phyloP scores from a whole-genome alignment of 257 asterid species.

The Nicotiana otophora region DNA sequence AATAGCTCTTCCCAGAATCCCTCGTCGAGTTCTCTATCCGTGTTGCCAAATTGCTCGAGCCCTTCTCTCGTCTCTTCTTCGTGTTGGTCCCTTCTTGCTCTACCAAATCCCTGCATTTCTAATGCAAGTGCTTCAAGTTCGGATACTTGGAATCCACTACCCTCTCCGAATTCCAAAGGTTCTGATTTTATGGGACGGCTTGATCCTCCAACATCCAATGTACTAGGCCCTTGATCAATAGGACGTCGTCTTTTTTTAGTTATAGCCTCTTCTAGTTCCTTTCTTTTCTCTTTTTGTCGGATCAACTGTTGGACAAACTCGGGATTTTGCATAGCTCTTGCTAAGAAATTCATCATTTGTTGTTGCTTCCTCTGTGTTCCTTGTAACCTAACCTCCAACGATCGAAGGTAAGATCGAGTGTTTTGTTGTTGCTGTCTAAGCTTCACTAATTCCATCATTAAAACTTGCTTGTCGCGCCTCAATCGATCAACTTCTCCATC shows the following conservation, averaged over 20 bases:
- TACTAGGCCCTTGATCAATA: constrained; percentile 34
- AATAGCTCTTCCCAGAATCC: constrained; percentile 85
- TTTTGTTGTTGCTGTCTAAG: constrained; percentile 63
- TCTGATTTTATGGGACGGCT: constrained; percentile 36
- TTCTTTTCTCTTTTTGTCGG: constrained; percentile 54
- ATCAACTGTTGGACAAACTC: constrained; percentile 53
- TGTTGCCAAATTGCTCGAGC: constrained; percentile 8
- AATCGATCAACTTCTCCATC: constrained; percentile 50
- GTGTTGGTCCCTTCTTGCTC: constrained; percentile 27
- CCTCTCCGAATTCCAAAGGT: constrained; percentile 37
- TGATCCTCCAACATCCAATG: constrained; percentile 18
- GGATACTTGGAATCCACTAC: constrained; percentile 34
- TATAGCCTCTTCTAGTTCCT: constrained; percentile 49
- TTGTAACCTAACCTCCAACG: constrained; percentile 57
- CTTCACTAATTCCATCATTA: constrained; percentile 51
- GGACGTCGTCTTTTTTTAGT: constrained; percentile 54
- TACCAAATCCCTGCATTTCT: constrained; percentile 79
- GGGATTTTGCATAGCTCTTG: constrained; percentile 75
- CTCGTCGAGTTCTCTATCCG: constrained; percentile 50
- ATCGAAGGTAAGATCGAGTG: constrained; percentile 41
- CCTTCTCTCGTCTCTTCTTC: constrained; percentile 24
- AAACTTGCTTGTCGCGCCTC: constrained; percentile 49
- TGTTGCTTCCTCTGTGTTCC: constrained; percentile 68
- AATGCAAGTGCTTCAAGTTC: constrained; percentile 78
- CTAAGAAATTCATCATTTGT: constrained; percentile 86